phyloP scores from a whole-genome alignment of 805 yeast species.

The Lipomyces spencermartinsiae region DNA sequence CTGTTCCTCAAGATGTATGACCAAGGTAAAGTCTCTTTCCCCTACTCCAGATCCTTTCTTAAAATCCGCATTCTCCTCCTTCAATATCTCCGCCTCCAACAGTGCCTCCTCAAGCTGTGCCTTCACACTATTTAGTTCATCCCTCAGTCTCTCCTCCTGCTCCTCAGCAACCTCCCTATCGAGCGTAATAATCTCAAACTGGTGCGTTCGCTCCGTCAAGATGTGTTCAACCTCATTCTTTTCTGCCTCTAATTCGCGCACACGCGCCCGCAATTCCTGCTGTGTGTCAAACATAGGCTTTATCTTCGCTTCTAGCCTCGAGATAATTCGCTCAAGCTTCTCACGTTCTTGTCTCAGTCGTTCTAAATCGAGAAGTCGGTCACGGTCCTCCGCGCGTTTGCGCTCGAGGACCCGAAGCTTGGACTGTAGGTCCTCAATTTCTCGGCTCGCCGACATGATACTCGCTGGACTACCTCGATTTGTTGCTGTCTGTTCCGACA shows the following conservation, averaged over 20 bases:
- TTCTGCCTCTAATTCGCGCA: conserved; percentile 36
- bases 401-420: conserved; percentile 29
- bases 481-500: too few species aligned
- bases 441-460: conserved; percentile 7
- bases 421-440: conserved; percentile 20
- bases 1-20: conserved; percentile 40
- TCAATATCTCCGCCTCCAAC: conserved; percentile 42
- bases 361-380: conserved; percentile 29
- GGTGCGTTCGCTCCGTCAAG: conserved; percentile 40
- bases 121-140: conserved; percentile 40
- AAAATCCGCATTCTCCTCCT: conserved; percentile 40
- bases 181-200: conserved; percentile 45
- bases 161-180: conserved; percentile 50
- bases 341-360: conserved; percentile 39
- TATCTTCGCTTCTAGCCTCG: conserved; percentile 43
- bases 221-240: conserved; percentile 35
- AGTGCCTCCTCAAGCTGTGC: conserved; percentile 38
- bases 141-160: conserved; percentile 39
- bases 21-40: conserved; percentile 6
- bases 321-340: conserved; percentile 40
- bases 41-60: conserved; percentile 5
- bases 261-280: conserved; percentile 36
- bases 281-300: conserved; percentile 45
- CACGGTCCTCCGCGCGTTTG: conserved; percentile 43
- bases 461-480: neutral